A percentile compares a stretch with the other conserved stretches of the same genome.
phyloP scores from a whole-genome alignment of 306 rosid species.

The Corylus americana region DNA sequence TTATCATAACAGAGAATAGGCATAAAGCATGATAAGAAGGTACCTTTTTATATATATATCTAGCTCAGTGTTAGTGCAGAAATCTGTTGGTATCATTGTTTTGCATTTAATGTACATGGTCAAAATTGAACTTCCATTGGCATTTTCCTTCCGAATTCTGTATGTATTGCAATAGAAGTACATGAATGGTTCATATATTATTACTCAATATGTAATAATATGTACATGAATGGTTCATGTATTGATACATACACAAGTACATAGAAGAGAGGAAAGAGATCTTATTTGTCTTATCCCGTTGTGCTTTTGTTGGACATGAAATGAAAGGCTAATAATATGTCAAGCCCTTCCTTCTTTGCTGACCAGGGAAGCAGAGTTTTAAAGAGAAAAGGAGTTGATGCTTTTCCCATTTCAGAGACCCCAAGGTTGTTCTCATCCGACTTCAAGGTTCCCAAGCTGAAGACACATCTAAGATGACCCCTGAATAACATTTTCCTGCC shows the following conservation, averaged over 20 bases:
- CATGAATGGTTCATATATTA: background rate
- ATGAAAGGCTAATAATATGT: background rate
- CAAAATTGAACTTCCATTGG: background rate
- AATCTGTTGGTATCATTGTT: background rate
- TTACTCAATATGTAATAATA: background rate
- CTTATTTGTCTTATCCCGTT: background rate
- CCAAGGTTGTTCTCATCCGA: constrained; percentile 69
- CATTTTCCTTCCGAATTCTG: background rate
- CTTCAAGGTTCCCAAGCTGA: constrained; percentile 84
- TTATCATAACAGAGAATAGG: background rate
- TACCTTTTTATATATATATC: background rate
- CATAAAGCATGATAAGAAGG: background rate
- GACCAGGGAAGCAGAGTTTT: constrained; percentile 45
- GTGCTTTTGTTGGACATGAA: background rate
- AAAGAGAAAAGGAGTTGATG: constrained; percentile 59
- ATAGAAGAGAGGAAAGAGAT: background rate
- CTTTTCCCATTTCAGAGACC: constrained; percentile 26
- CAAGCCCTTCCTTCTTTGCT: constrained; percentile 9
- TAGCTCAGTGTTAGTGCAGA: too few relatives aligned
- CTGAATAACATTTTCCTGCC: background rate
- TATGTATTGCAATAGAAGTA: background rate
- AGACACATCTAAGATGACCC: constrained; percentile 30
- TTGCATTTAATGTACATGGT: background rate
- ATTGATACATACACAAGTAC: background rate
- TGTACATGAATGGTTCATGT: background rate